These are phyloP conservation scores for Trichoderma atrobrunneum DNA, from an alignment of 2,329 filamentous ascomycete genomes.

Conservation along the genomic window DNA sequence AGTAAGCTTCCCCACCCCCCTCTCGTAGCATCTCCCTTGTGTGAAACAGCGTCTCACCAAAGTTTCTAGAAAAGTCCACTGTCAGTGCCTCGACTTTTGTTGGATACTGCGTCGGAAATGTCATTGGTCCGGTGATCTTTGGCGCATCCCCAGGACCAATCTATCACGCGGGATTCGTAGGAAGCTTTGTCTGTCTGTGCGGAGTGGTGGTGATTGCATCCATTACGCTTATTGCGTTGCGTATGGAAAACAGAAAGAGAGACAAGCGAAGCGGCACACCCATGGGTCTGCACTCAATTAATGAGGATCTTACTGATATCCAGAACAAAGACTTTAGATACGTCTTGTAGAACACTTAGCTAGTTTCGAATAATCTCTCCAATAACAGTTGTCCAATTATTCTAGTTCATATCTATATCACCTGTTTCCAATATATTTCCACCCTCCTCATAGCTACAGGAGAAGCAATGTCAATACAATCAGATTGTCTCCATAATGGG, in stretches of 20 bases:
- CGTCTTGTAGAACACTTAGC: background rate
- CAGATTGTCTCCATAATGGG: rapidly evolving
- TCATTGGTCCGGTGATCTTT: background rate
- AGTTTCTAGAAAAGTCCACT: background rate
- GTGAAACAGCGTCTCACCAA: background rate
- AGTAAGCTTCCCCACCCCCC: background rate
- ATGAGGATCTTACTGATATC: background rate
- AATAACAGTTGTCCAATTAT: background rate
- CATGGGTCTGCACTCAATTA: background rate
- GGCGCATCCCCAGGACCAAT: background rate
- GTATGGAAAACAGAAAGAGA: background rate
- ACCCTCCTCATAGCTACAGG: rapidly evolving
- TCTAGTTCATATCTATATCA: background rate
- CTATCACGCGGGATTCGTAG: background rate
- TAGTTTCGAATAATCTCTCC: background rate
- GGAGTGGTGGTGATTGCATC: background rate
- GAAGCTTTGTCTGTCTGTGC: background rate
- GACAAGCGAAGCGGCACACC: background rate
- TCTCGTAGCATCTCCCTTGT: background rate
- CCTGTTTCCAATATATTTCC: background rate
- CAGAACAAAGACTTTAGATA: constrained; percentile 1
- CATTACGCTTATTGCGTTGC: background rate
- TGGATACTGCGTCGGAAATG: constrained; percentile 2
- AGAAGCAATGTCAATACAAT: background rate
- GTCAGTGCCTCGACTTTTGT: constrained; percentile 4